Conservation (phyloP, 345 rosid genomes). For the Carallia brachiata region DNA sequence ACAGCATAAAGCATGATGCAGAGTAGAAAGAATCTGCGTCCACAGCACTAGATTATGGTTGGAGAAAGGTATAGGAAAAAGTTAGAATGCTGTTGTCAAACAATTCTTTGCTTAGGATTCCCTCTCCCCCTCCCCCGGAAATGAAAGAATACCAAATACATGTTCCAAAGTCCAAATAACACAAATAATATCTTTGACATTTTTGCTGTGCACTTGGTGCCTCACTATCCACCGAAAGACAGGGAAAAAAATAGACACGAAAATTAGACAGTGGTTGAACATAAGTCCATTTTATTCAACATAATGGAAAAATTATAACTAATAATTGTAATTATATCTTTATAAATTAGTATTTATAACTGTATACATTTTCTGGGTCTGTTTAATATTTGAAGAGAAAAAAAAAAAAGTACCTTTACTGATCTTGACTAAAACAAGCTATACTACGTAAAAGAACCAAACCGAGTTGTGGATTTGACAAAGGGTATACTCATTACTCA, state of each 20-base stretch:
- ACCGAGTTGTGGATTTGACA: too few relatives aligned
- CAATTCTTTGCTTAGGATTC: constrained; percentile 19
- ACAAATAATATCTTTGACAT: background rate
- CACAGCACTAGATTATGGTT: constrained; percentile 23
- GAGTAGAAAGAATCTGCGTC: background rate
- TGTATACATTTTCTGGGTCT: too few relatives aligned
- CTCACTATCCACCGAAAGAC: constrained; percentile 2
- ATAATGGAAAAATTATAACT: too few relatives aligned
- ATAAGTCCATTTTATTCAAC: too few relatives aligned
- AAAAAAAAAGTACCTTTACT: background rate
- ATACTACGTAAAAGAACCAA: background rate
- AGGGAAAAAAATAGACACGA: background rate
- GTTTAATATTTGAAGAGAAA: too few relatives aligned
- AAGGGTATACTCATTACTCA: too few relatives aligned
- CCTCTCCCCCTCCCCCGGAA: constrained; percentile 1
- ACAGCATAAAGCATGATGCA: constrained; percentile 12
- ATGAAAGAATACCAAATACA: constrained; percentile 1
- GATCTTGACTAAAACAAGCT: constrained; percentile 3
- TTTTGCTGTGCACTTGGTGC: too few relatives aligned
- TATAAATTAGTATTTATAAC: too few relatives aligned
- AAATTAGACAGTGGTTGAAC: too few relatives aligned
- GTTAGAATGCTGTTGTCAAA: constrained; percentile 9
- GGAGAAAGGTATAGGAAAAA: constrained; percentile 39
- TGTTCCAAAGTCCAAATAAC: background rate
- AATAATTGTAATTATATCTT: too few relatives aligned